Conservation (phyloP, 2,329 filamentous ascomycete genomes). For the Colletotrichum navitas region DNA sequence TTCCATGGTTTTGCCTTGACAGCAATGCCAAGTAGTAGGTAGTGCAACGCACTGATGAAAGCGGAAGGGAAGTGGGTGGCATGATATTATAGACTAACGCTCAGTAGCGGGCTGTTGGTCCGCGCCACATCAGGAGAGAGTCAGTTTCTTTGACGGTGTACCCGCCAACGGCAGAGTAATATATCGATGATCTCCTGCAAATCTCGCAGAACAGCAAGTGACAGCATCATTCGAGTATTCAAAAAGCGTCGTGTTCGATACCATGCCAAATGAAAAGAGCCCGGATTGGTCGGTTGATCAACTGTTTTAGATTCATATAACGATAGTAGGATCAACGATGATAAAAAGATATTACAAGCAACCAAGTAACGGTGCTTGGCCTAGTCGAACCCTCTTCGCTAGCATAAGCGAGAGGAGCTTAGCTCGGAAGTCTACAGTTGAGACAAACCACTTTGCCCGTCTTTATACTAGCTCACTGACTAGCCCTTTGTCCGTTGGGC, state of each 20-base stretch:
- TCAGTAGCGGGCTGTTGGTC: not conserved
- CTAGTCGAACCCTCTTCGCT: not conserved
- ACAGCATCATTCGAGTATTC: not conserved
- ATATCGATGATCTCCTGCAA: not conserved
- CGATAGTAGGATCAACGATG: not conserved
- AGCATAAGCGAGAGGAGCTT: not conserved
- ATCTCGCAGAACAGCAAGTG: not conserved
- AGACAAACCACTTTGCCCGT: not conserved
- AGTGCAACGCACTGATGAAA: not conserved
- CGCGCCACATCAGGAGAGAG: not conserved
- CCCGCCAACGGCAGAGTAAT: not conserved
- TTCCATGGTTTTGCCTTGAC: not conserved
- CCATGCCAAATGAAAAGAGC: not conserved
- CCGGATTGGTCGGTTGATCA: not conserved
- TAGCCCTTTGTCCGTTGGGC: not conserved
- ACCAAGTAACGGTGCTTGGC: not conserved
- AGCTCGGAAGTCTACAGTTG: not conserved
- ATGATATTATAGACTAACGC: not conserved
- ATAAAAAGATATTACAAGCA: not conserved
- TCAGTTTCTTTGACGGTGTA: not conserved
- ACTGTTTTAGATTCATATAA: not conserved
- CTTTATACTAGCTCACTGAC: not conserved
- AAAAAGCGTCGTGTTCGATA: not conserved
- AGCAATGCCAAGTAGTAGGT: not conserved
- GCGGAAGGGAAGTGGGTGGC: not conserved